Percentiles rank a stretch among this genome's conserved stretches.
Conservation (phyloP, 2,329 filamentous ascomycete species). For the Monosporascus ibericus region DNA sequence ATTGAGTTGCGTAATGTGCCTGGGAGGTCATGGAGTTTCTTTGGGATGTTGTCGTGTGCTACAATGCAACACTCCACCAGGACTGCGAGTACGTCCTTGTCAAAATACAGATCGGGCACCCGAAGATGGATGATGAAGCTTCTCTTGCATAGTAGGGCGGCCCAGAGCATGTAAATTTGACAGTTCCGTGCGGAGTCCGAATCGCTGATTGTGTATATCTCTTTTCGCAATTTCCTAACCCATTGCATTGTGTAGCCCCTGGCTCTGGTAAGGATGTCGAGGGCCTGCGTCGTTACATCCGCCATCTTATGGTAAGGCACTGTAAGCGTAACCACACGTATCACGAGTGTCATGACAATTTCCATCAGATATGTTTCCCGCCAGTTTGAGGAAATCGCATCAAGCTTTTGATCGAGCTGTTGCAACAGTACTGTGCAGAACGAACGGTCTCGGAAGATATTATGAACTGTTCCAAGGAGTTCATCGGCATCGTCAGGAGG, state of each 20-base stretch:
- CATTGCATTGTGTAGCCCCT: constrained; percentile 42
- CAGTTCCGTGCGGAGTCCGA: constrained; percentile 29
- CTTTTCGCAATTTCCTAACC: constrained; percentile 39
- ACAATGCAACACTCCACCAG: constrained; percentile 20
- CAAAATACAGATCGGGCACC: background rate
- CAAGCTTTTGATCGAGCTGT: constrained; percentile 38
- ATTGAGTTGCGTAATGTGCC: constrained; percentile 30
- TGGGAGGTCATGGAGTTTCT: constrained; percentile 28
- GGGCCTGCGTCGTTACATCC: constrained; percentile 9
- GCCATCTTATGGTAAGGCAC: constrained; percentile 1
- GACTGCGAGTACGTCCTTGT: constrained; percentile 8
- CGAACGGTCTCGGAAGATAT: constrained; percentile 36
- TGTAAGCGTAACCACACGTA: constrained; percentile 30
- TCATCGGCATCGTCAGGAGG: constrained; percentile 28
- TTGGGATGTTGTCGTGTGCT: constrained; percentile 41
- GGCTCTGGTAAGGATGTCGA: constrained; percentile 31
- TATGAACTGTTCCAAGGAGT: constrained; percentile 40
- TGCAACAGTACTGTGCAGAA: constrained; percentile 44
- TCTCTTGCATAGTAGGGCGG: constrained; percentile 47
- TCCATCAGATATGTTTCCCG: constrained; percentile 55
- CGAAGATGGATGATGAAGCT: constrained; percentile 23
- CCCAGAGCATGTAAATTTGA: constrained; percentile 42
- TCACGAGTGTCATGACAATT: constrained; percentile 43
- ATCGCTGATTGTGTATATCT: constrained; percentile 34
- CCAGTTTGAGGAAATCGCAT: constrained; percentile 48